These are phyloP conservation scores for Hypoxylon trugodes DNA, from an alignment of 495 filamentous ascomycete species.

Conservation along the genomic window DNA sequence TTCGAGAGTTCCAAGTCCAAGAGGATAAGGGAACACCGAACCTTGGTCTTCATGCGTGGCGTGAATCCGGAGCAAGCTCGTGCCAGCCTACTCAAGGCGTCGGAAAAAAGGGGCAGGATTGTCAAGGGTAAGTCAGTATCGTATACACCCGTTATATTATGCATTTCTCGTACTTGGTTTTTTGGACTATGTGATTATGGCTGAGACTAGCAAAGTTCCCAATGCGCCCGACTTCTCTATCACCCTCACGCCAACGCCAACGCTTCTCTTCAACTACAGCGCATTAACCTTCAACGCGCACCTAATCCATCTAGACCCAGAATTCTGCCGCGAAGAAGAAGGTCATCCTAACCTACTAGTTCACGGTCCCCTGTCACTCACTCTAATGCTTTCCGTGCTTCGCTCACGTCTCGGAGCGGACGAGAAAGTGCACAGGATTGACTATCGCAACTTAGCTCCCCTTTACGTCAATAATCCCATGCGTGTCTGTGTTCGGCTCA, in stretches of 20 bases:
- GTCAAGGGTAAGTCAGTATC: constrained; percentile 33
- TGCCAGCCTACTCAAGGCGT: constrained; percentile 4
- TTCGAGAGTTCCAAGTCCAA: background rate
- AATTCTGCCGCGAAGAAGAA: constrained; percentile 74
- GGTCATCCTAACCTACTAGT: constrained; percentile 79
- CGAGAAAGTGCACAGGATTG: constrained; percentile 52
- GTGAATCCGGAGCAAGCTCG: constrained; percentile 12
- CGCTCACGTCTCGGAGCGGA: constrained; percentile 53
- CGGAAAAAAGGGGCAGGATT: constrained; percentile 13
- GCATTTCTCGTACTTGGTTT: background rate
- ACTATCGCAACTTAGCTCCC: constrained; percentile 85
- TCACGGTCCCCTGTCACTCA: constrained; percentile 84
- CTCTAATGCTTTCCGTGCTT: constrained; percentile 74
- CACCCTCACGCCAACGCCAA: constrained; percentile 66
- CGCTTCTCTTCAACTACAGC: constrained; percentile 83
- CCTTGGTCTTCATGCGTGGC: constrained; percentile 52
- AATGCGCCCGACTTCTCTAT: constrained; percentile 64
- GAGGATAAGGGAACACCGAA: constrained; percentile 48
- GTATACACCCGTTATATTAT: background rate
- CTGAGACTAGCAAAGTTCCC: constrained; percentile 40
- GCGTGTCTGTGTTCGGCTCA: constrained; percentile 59
- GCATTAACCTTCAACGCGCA: constrained; percentile 89
- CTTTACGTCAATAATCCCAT: constrained; percentile 76
- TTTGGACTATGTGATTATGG: constrained; percentile 14
- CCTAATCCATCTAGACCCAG: constrained; percentile 79